Evolutionary conservation across 306 rosid species (phyloP), one percentile per base, ranked within the genome.

Genomic region (Glycine tomentella): DNA sequence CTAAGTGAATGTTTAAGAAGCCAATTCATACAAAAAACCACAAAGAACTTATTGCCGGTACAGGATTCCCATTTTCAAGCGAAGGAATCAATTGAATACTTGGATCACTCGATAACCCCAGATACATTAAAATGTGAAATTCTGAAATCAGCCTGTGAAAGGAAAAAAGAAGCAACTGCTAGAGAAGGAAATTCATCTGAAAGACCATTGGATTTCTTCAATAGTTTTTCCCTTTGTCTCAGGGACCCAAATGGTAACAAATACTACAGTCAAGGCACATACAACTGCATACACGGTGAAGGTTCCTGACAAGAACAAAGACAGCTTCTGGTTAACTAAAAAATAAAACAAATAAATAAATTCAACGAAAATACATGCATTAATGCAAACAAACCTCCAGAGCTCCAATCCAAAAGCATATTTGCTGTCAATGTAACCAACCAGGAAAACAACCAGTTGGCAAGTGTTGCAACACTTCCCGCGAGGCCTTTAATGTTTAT

Each of bases 141-240:
- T 75, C 74, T 57, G 71, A 75, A 69, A 80, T 45, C 67, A 70
- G 48, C 65, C 57, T 70, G 83, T 74, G 52, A 80, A 51, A 33
- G 65, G 68, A 50, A 6, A 7, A 14, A 15, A 7, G 58, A 38
- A 38, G 50, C 31, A 49, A 74, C 13, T 48, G 69, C 82, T 5
- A 1, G 55, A 61, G 65, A 69, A 31, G 67, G 87, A 86, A 58
- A 58, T 78, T 91, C 87, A 93, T 95, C 94, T 91, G 90, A 95
- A 95, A 82, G 90, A 91, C 74, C 4, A 76, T 68, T 95, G 98
- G 55, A 95, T 95, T 88, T 95, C 98, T 92, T 95, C 99, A 38
- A 95, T 91, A 49, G 94, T 79, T 89, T 88, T 92, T 9, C 98
- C 99, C 78, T 95, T 95, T 10, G 99, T 95, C 87, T 95, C 99